Conservation (phyloP, 2,329 filamentous ascomycete species). For the Diaporthe aspalathi region DNA sequence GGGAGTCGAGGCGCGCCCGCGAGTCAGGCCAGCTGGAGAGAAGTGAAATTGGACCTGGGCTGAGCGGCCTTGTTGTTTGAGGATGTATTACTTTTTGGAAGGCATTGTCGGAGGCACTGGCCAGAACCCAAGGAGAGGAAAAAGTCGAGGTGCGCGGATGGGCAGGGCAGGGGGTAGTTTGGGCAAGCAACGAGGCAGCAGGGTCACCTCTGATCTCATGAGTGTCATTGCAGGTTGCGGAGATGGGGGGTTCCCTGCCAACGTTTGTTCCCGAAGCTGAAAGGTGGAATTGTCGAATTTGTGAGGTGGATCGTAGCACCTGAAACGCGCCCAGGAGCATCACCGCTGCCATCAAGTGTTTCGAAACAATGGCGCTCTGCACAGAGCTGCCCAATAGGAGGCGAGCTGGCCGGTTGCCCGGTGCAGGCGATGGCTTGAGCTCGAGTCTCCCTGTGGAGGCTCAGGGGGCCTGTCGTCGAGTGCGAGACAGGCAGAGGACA, state of each 20-base stretch:
- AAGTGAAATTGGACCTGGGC: conserved; percentile 38
- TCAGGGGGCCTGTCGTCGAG: conserved; percentile 18
- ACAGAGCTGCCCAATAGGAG: conserved; percentile 34
- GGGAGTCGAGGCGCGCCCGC: conserved; percentile 17
- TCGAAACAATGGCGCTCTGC: conserved; percentile 41
- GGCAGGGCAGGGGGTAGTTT: conserved; percentile 30
- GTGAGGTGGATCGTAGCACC: conserved; percentile 42
- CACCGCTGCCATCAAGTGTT: conserved; percentile 41
- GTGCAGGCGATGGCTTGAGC: conserved; percentile 28
- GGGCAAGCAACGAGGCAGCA: conserved; percentile 36
- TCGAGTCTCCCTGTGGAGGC: conserved; percentile 31
- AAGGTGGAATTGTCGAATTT: conserved; percentile 37
- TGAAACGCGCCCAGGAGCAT: conserved; percentile 45
- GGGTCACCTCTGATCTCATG: conserved; percentile 38
- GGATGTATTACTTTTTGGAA: conserved; percentile 29
- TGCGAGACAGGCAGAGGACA: conserved; percentile 13
- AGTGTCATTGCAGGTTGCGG: conserved; percentile 34
- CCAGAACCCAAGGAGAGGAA: conserved; percentile 25
- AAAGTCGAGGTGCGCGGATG: conserved; percentile 34
- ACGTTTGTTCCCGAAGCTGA: conserved; percentile 33
- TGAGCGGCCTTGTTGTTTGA: conserved; percentile 33
- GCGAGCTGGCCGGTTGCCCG: not conserved
- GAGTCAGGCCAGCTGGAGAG: conserved; percentile 39
- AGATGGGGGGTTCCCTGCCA: conserved; percentile 25
- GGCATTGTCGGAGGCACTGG: conserved; percentile 32